These are phyloP conservation scores for Lathyrus sativus DNA, from an alignment of 306 rosid species.

Conservation along the genomic window DNA sequence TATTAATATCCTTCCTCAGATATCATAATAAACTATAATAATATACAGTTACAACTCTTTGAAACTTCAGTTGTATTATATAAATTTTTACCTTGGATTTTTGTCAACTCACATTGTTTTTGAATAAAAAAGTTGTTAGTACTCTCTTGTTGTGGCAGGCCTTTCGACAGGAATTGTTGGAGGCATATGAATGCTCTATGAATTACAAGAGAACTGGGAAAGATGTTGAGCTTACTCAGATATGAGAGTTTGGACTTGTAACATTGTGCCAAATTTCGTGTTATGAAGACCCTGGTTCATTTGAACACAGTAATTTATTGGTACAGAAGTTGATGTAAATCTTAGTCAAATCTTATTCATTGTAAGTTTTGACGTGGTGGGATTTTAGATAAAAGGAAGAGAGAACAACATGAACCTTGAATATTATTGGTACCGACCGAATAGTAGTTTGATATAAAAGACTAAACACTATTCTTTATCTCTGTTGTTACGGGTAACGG, in stretches of 20 bases:
- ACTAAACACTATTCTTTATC: no score
- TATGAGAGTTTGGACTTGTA: slow-evolving; percentile 40
- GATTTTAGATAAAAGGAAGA: no score
- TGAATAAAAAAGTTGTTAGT: neutral
- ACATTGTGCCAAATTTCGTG: slow-evolving; percentile 28
- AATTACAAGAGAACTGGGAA: slow-evolving; percentile 90
- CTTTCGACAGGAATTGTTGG: slow-evolving; percentile 78
- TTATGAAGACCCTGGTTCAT: slow-evolving; percentile 18
- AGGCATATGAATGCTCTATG: slow-evolving; percentile 93
- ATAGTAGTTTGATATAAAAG: no score
- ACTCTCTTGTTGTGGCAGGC: slow-evolving; percentile 57
- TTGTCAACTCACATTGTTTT: neutral
- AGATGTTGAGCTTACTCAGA: slow-evolving; percentile 99
- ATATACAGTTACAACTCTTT: slow-evolving; percentile 4
- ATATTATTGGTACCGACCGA: no score
- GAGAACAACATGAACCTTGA: no score
- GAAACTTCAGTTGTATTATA: slow-evolving; percentile 26
- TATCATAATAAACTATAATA: slow-evolving; percentile 25
- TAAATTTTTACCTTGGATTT: neutral
- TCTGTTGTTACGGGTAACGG: no score
- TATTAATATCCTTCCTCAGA: slow-evolving; percentile 9
- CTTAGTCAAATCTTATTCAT: neutral
- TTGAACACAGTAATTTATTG: neutral
- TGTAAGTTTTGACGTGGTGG: no score
- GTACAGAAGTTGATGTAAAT: neutral